phyloP scores from a whole-genome alignment of 2,329 filamentous ascomycete species.

The Tolypocladium guangdongense region DNA sequence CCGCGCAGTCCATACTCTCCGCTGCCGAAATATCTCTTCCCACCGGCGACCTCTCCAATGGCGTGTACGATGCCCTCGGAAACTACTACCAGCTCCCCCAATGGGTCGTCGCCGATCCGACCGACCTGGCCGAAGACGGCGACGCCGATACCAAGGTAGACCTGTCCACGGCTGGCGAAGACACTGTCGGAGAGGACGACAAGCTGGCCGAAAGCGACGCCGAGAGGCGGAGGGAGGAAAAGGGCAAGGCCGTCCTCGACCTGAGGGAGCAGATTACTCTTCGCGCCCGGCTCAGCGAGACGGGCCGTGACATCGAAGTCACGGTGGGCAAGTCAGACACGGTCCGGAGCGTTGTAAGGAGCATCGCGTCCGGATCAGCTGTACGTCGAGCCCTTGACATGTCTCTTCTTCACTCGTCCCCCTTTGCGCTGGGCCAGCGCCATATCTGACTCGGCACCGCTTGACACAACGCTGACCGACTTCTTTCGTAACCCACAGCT shows the following conservation, averaged over 20 bases:
- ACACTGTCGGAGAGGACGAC: slow-evolving; percentile 25
- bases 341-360: slow-evolving; percentile 52
- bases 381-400: slow-evolving; percentile 2
- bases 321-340: slow-evolving; percentile 46
- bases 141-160: slow-evolving; percentile 15
- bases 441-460: not conserved
- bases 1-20: slow-evolving; percentile 70
- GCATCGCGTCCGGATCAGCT: slow-evolving; percentile 33
- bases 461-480: not conserved
- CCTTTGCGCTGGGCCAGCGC: not conserved
- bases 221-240: slow-evolving; percentile 38
- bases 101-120: slow-evolving; percentile 58
- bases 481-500: slow-evolving; percentile 33
- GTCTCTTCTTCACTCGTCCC: not conserved
- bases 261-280: slow-evolving; percentile 46
- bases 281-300: slow-evolving; percentile 55
- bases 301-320: slow-evolving; percentile 51
- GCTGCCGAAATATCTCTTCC: slow-evolving; percentile 68
- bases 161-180: slow-evolving; percentile 27
- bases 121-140: slow-evolving; percentile 34
- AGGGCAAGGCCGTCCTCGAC: slow-evolving; percentile 45
- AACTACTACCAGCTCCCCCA: slow-evolving; percentile 59
- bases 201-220: slow-evolving; percentile 20
- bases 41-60: slow-evolving; percentile 60
- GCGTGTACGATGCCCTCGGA: slow-evolving; percentile 61